phyloP scores from a whole-genome alignment of 2,329 filamentous ascomycete species.

The Knufia fluminis region DNA sequence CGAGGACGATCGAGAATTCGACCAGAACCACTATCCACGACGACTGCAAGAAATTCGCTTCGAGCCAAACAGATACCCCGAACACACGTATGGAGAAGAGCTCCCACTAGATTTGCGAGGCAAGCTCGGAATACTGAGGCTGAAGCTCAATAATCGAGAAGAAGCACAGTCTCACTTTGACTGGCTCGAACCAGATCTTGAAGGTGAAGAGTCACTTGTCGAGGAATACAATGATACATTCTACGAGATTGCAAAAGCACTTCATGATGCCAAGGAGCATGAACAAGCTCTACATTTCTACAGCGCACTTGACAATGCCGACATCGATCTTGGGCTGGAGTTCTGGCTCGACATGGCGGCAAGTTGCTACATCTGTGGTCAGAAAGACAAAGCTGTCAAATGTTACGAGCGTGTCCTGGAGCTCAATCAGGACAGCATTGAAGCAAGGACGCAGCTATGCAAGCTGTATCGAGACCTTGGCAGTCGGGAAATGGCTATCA shows the following conservation, averaged over 20 bases:
- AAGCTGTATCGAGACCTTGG: constrained; percentile 73
- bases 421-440: constrained; percentile 60
- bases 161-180: constrained; percentile 69
- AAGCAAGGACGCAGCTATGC: constrained; percentile 69
- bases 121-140: constrained; percentile 74
- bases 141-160: constrained; percentile 55
- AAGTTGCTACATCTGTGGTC: constrained; percentile 58
- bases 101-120: constrained; percentile 74
- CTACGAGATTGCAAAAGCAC: constrained; percentile 56
- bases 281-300: constrained; percentile 52
- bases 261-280: constrained; percentile 43
- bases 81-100: constrained; percentile 57
- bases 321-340: constrained; percentile 28
- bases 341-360: constrained; percentile 43
- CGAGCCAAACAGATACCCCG: constrained; percentile 43
- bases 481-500: constrained; percentile 65
- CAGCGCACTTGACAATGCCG: constrained; percentile 41
- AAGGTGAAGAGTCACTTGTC: constrained; percentile 41
- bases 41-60: constrained; percentile 56
- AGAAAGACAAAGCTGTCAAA: constrained; percentile 62
- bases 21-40: constrained; percentile 59
- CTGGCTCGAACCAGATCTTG: constrained; percentile 59
- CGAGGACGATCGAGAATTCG: constrained; percentile 76
- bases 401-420: constrained; percentile 68
- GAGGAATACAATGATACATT: constrained; percentile 70